These are phyloP conservation scores for Oryza officinalis DNA, from an alignment of 176 grass and related monocot species.

Conservation along the genomic window DNA sequence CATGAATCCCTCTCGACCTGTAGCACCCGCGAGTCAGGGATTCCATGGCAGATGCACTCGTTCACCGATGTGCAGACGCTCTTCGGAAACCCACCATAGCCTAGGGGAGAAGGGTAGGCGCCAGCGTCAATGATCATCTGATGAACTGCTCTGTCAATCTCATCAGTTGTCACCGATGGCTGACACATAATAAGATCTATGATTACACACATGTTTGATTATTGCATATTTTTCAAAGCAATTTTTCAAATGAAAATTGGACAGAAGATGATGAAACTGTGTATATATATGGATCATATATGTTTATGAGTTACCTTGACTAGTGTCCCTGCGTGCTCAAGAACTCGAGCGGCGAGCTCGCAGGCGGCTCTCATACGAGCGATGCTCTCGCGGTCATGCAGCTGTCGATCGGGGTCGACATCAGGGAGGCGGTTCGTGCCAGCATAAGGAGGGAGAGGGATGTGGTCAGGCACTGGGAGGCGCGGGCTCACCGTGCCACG, in stretches of 20 bases:
- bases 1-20: conserved; percentile 29
- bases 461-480: conserved; percentile 69
- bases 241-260: background rate
- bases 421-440: conserved; percentile 49
- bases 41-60: conserved; percentile 93
- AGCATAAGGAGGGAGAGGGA: conserved; percentile 62
- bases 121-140: conserved; percentile 79
- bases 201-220: background rate
- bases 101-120: conserved; percentile 87
- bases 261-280: background rate
- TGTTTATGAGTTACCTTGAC: conserved; percentile 55
- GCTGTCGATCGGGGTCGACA: conserved; percentile 56
- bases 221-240: background rate
- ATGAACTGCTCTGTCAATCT: conserved; percentile 94
- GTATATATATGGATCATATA: background rate
- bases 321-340: conserved; percentile 68
- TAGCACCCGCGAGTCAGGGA: conserved; percentile 72
- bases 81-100: conserved; percentile 86
- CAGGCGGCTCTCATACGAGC: conserved; percentile 62
- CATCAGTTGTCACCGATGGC: conserved; percentile 78
- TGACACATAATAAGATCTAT: conserved; percentile 20
- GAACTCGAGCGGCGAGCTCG: conserved; percentile 68
- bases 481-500: conserved; percentile 53
- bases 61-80: conserved; percentile 97
- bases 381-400: conserved; percentile 71